Conservation (phyloP, 306 rosid genomes). For the Trichosanthes truncata region DNA sequence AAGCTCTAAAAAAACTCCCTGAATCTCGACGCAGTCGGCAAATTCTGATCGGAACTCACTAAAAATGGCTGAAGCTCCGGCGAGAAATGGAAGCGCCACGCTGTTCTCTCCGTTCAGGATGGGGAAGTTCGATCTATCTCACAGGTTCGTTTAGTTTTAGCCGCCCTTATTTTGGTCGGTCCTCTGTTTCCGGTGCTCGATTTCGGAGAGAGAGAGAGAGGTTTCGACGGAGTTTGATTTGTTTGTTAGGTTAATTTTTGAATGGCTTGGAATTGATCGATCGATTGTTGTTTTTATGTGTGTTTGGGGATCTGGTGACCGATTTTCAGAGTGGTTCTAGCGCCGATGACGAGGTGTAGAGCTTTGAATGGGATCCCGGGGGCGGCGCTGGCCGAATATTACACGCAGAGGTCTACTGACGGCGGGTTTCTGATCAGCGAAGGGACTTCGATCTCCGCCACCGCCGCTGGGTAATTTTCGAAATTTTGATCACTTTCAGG, state of each 20-base stretch:
- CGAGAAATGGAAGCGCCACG: constrained; percentile 6
- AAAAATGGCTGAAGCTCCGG: background rate
- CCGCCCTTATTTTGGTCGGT: background rate
- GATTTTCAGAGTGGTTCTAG: constrained; percentile 44
- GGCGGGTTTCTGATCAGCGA: constrained; percentile 46
- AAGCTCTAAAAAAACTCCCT: background rate
- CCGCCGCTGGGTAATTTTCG: constrained; percentile 39
- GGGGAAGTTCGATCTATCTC: constrained; percentile 63
- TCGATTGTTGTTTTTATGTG: background rate
- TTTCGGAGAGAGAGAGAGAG: background rate
- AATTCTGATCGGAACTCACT: background rate
- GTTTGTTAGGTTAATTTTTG: background rate
- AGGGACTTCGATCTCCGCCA: constrained; percentile 36
- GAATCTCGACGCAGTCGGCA: background rate
- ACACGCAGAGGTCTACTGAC: constrained; percentile 35
- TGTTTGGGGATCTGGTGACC: background rate
- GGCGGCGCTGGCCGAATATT: constrained; percentile 32
- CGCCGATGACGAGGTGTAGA: constrained; percentile 51
- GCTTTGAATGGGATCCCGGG: constrained; percentile 36
- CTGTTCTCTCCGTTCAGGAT: constrained; percentile 65
- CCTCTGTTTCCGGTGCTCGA: background rate
- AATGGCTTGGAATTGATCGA: background rate
- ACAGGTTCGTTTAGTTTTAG: constrained; percentile 32
- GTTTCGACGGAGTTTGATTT: background rate
- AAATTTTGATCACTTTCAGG: background rate